phyloP scores from a whole-genome alignment of 768 basidiomycete genomes.

The Goffeauzyma gilvescens region DNA sequence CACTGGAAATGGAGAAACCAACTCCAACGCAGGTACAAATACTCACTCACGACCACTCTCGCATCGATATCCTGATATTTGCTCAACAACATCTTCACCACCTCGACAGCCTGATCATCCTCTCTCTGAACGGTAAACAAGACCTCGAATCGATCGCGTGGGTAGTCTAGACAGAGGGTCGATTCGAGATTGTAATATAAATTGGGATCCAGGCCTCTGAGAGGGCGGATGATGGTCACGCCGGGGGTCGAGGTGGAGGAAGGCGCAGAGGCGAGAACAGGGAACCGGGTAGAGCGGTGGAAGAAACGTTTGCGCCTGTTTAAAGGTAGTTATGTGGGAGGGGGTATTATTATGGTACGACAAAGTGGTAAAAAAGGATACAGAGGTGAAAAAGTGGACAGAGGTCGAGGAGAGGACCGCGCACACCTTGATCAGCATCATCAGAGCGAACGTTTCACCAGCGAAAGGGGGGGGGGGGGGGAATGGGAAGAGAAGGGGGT shows the following conservation, averaged over 20 bases:
- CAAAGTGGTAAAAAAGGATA: conserved; percentile 3
- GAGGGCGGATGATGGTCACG: conserved; percentile 79
- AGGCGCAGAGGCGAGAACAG: conserved; percentile 36
- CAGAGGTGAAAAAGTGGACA: neutral
- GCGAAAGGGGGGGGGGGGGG: no score
- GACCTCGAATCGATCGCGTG: conserved; percentile 55
- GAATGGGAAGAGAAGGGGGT: no score
- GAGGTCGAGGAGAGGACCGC: neutral
- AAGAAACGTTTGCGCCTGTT: conserved; percentile 58
- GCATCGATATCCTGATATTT: conserved; percentile 62
- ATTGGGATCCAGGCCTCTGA: conserved; percentile 88
- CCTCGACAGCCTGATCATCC: conserved; percentile 65
- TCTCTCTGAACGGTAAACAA: conserved; percentile 78
- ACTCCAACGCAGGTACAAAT: neutral
- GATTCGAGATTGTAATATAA: conserved; percentile 91
- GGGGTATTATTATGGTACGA: neutral
- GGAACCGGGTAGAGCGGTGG: conserved; percentile 42
- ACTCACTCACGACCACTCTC: conserved; percentile 54
- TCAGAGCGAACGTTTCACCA: no score
- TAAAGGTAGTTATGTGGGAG: conserved; percentile 2
- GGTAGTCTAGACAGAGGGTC: conserved; percentile 77
- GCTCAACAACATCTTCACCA: conserved; percentile 55
- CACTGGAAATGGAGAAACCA: neutral
- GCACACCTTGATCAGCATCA: no score
- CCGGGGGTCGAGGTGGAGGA: no score